Evolutionary conservation across 192 early-diverging fungal genomes (phyloP).

Genomic region (Backusella mclennaniae): DNA sequence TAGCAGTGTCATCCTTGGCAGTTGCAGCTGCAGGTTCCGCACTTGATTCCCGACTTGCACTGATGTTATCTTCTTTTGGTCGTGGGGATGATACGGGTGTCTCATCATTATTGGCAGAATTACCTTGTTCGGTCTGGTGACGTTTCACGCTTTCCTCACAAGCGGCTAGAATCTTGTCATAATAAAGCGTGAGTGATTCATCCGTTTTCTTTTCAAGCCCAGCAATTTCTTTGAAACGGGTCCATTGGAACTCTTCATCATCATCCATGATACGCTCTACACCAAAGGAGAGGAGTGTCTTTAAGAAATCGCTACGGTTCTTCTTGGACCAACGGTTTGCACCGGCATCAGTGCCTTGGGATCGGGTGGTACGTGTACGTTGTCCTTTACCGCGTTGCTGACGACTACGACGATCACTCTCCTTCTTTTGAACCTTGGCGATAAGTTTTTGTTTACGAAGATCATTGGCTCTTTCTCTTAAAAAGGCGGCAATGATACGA

Average conservation of each 20-base stretch:
- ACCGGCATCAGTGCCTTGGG: conserved; percentile 18
- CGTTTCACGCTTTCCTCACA: conserved; percentile 59
- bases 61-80: background rate
- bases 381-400: conserved; percentile 34
- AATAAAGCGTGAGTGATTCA: conserved; percentile 66
- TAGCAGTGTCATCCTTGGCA: conserved; percentile 32
- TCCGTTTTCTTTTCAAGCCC: conserved; percentile 62
- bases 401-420: conserved; percentile 34
- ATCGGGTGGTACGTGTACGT: conserved; percentile 36
- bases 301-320: conserved; percentile 51
- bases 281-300: conserved; percentile 54
- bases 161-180: conserved; percentile 51
- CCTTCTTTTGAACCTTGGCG: conserved; percentile 42
- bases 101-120: background rate
- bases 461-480: conserved; percentile 48
- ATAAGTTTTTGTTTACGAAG: conserved; percentile 32
- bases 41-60: conserved; percentile 34
- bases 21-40: conserved; percentile 25
- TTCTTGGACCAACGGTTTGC: conserved; percentile 55
- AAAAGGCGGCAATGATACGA: conserved; percentile 52
- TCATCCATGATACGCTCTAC: conserved; percentile 41
- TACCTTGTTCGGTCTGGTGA: conserved; percentile 8
- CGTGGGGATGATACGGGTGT: background rate
- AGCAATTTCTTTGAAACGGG: conserved; percentile 65
- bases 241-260: conserved; percentile 48